A percentile compares a stretch with the other conserved stretches of the same genome.
These are phyloP conservation scores for Hypoxylon intermedium DNA, from an alignment of 495 filamentous ascomycete genomes.

Conservation along the genomic window DNA sequence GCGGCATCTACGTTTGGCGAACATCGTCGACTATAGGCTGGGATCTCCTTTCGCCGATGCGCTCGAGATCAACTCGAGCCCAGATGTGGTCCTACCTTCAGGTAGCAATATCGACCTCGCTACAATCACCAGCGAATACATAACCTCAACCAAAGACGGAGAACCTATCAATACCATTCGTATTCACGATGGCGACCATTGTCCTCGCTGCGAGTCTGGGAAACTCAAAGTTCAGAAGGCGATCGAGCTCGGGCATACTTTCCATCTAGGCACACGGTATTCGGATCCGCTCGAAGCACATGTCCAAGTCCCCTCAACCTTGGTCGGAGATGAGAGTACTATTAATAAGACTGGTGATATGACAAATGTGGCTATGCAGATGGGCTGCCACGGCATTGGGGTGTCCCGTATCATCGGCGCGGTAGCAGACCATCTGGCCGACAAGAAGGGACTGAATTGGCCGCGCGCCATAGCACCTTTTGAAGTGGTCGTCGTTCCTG, in stretches of 20 bases:
- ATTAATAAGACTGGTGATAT: constrained; percentile 14
- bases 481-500: constrained; percentile 73
- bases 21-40: constrained; percentile 61
- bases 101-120: constrained; percentile 37
- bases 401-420: constrained; percentile 90
- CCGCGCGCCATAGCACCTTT: constrained; percentile 86
- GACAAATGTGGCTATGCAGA: constrained; percentile 67
- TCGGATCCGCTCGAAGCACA: constrained; percentile 71
- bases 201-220: constrained; percentile 71
- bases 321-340: constrained; percentile 8
- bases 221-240: constrained; percentile 71
- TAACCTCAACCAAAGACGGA: constrained; percentile 22
- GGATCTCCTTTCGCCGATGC: constrained; percentile 35
- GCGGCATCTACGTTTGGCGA: constrained; percentile 48
- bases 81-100: constrained; percentile 34
- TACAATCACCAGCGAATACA: constrained; percentile 33
- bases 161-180: constrained; percentile 64
- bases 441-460: constrained; percentile 84
- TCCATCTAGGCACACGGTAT: constrained; percentile 91
- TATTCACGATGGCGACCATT: constrained; percentile 71
- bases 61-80: constrained; percentile 4
- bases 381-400: constrained; percentile 97
- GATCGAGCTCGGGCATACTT: constrained; percentile 93
- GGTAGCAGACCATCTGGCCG: constrained; percentile 74
- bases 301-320: constrained; percentile 24